Evolutionary conservation across 768 basidiomycete genomes (phyloP).

Genomic region (Leccinum variicolor): DNA sequence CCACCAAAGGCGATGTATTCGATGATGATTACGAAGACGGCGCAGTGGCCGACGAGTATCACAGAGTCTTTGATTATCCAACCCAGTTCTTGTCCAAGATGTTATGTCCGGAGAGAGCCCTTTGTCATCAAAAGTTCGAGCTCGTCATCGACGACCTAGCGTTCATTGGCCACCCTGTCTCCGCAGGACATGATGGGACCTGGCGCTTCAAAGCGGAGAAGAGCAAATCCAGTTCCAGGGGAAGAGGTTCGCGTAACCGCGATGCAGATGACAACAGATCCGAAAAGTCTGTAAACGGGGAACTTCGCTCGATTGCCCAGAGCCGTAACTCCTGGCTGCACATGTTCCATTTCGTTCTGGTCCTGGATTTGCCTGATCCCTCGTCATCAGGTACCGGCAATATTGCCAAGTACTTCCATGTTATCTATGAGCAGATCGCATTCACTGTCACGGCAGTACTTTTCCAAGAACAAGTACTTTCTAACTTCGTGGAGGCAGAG

Average conservation of each 20-base stretch:
- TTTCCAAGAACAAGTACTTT: constrained; percentile 85
- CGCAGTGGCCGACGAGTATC: constrained; percentile 49
- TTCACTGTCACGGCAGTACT: constrained; percentile 91
- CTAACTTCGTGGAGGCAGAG: constrained; percentile 82
- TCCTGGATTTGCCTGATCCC: constrained; percentile 87
- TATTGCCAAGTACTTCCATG: constrained; percentile 75
- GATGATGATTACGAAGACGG: constrained; percentile 34
- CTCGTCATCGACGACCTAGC: constrained; percentile 87
- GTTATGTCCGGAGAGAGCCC: constrained; percentile 70
- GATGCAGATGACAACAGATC: constrained; percentile 33
- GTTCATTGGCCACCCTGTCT: constrained; percentile 94
- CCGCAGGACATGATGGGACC: constrained; percentile 63
- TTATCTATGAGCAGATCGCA: constrained; percentile 84
- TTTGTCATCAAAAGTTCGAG: constrained; percentile 95
- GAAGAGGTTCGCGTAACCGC: constrained; percentile 52
- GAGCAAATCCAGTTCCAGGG: constrained; percentile 46
- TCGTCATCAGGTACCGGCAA: constrained; percentile 80
- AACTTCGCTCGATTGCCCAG: constrained; percentile 23
- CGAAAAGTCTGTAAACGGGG: constrained; percentile 35
- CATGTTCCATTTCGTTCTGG: constrained; percentile 83
- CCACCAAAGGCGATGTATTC: constrained; percentile 42
- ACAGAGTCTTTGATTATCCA: constrained; percentile 74
- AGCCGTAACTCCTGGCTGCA: constrained; percentile 52
- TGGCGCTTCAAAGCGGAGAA: constrained; percentile 78
- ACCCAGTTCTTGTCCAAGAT: constrained; percentile 78